These are phyloP conservation scores for Penicillium brasilianum DNA, from an alignment of 2,329 filamentous ascomycete species.

Conservation along the genomic window DNA sequence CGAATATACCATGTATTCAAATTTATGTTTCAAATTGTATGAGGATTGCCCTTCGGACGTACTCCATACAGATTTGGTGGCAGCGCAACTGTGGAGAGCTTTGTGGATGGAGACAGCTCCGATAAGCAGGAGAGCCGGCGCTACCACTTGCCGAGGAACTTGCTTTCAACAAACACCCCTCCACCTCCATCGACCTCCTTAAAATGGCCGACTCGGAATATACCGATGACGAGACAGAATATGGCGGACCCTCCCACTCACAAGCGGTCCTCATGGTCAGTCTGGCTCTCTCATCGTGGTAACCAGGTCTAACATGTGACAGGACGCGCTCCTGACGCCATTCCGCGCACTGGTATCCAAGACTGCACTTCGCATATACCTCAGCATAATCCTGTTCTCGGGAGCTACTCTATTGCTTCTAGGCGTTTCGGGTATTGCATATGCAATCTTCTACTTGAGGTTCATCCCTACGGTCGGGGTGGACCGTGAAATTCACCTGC, in stretches of 20 bases:
- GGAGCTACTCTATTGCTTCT: constrained; percentile 61
- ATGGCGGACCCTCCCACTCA: constrained; percentile 22
- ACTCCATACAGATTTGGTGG: neutral
- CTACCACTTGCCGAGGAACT: constrained; percentile 5
- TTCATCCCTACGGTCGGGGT: constrained; percentile 71
- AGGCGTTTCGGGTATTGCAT: constrained; percentile 63
- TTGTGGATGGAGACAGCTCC: neutral
- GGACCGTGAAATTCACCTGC: constrained; percentile 66
- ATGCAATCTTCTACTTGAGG: constrained; percentile 69
- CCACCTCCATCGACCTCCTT: neutral
- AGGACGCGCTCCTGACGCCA: constrained; percentile 61
- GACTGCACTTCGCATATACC: constrained; percentile 66
- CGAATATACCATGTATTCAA: neutral
- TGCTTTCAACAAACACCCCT: constrained; percentile 7
- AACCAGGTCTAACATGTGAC: constrained; percentile 27
- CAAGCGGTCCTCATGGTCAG: constrained; percentile 22
- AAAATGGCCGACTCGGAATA: constrained; percentile 32
- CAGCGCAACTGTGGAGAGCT: neutral
- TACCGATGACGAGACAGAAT: constrained; percentile 29
- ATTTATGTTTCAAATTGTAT: neutral
- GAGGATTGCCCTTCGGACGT: neutral
- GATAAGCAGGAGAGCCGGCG: constrained; percentile 5
- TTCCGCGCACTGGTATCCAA: constrained; percentile 63
- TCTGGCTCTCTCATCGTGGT: constrained; percentile 2
- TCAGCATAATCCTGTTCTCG: constrained; percentile 63